phyloP scores from a whole-genome alignment of 73 alveolate species.

The Tetrahymena malaccensis region DNA sequence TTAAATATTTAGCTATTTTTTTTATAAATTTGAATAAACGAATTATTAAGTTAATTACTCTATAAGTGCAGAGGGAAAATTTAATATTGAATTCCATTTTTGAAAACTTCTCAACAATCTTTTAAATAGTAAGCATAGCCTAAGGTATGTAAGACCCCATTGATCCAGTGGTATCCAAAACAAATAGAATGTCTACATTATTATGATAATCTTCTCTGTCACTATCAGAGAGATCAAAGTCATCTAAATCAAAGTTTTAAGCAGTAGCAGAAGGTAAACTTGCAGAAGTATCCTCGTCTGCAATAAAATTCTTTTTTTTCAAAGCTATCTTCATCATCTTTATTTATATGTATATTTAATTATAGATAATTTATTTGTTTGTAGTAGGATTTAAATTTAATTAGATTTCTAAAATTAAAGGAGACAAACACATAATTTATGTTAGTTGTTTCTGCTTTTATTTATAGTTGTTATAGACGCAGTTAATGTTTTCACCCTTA shows the following conservation, averaged over 20 bases:
- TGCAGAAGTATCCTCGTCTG: not conserved
- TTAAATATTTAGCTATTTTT: not conserved
- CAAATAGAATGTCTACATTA: slow-evolving; percentile 69
- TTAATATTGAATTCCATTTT: not conserved
- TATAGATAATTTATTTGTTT: not conserved
- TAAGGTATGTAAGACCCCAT: slow-evolving; percentile 67
- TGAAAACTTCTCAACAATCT: slow-evolving; percentile 24
- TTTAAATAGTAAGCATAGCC: slow-evolving; percentile 47
- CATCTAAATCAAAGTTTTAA: not conserved
- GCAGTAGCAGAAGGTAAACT: not conserved
- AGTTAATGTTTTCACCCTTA: not conserved
- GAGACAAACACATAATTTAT: not conserved
- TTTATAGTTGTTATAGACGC: not conserved
- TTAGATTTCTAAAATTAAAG: not conserved
- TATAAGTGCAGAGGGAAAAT: not conserved
- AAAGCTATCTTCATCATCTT: not conserved
- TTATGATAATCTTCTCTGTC: not conserved
- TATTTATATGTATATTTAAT: not conserved
- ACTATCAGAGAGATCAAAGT: not conserved
- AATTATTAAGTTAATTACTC: not conserved
- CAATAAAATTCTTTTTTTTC: not conserved
- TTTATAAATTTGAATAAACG: not conserved
- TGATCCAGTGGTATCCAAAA: slow-evolving; percentile 79
- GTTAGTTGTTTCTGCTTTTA: not conserved
- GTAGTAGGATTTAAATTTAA: not conserved